These are phyloP conservation scores for Rosa persica DNA, from an alignment of 306 rosid species.

Conservation along the genomic window DNA sequence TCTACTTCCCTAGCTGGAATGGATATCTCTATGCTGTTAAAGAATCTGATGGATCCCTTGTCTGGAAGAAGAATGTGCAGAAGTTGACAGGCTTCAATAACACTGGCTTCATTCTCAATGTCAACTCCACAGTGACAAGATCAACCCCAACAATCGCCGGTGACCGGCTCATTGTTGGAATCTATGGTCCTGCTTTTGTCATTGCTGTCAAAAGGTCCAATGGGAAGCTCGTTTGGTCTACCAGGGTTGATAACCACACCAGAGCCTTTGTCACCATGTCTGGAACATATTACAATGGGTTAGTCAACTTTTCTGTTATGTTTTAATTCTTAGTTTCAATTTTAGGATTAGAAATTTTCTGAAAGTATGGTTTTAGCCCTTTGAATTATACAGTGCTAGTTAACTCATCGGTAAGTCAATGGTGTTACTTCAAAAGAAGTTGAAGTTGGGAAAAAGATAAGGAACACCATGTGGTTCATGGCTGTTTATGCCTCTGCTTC, in stretches of 20 bases:
- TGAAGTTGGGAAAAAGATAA: conserved; percentile 5
- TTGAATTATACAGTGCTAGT: not conserved
- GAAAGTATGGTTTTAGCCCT: not conserved
- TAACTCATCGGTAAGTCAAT: not conserved
- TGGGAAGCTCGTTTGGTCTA: conserved; percentile 46
- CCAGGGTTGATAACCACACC: conserved; percentile 33
- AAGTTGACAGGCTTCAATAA: conserved; percentile 40
- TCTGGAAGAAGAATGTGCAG: conserved; percentile 43
- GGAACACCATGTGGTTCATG: conserved; percentile 10
- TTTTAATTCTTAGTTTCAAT: not conserved
- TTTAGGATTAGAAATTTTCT: not conserved
- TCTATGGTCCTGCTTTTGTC: conserved; percentile 57
- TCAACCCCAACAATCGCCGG: conserved; percentile 49
- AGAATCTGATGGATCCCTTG: conserved; percentile 36
- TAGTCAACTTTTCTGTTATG: not conserved
- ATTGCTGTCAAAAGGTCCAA: conserved; percentile 47
- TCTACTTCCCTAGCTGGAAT: conserved; percentile 70
- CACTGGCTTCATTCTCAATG: conserved; percentile 33
- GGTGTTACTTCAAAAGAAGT: conserved; percentile 14
- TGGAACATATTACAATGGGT: conserved; percentile 58
- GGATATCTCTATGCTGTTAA: conserved; percentile 52
- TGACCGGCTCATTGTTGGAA: conserved; percentile 35
- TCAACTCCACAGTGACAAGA: conserved; percentile 43
- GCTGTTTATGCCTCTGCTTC: not conserved
- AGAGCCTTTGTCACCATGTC: conserved; percentile 50